Percentiles rank a stretch among this genome's conserved stretches.
These are phyloP conservation scores for Eucalyptus guilfoylei DNA, from an alignment of 345 rosid genomes.

Conservation along the genomic window DNA sequence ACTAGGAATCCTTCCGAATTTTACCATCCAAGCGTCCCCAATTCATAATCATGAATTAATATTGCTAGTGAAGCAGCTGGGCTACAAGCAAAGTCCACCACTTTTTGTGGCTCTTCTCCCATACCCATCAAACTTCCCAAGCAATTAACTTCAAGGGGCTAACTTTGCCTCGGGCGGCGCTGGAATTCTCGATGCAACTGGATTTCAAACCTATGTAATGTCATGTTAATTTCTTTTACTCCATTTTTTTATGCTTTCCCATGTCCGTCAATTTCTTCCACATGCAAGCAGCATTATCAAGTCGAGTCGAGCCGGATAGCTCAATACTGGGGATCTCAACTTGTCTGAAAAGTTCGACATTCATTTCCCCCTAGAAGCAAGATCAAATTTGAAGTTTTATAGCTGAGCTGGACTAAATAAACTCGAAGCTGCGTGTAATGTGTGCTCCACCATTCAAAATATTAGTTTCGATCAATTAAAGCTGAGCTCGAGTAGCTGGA, in stretches of 20 bases:
- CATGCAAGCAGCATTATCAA: not conserved
- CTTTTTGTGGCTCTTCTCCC: not conserved
- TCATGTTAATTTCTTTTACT: not conserved
- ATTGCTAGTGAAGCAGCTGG: not conserved
- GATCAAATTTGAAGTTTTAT: not conserved
- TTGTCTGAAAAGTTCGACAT: not conserved
- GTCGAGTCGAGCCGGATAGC: not conserved
- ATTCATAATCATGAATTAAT: not conserved
- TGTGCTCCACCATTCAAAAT: not conserved
- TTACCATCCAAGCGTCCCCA: not conserved
- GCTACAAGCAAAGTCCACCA: not conserved
- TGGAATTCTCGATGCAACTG: not conserved
- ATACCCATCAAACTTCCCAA: not conserved
- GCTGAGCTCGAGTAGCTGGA: not conserved
- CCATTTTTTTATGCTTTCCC: not conserved
- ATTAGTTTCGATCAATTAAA: not conserved
- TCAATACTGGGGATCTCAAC: not conserved
- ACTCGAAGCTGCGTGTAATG: not conserved
- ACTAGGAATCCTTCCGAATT: not conserved
- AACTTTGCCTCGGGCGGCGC: constrained; percentile 1
- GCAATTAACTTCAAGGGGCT: not conserved
- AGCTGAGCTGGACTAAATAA: not conserved
- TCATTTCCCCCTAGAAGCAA: not conserved
- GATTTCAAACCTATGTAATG: not conserved
- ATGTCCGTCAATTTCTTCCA: not conserved